Evolutionary conservation across 2,329 filamentous ascomycete species (phyloP), one percentile per base, ranked within the genome.

Genomic region (Aspergillus fijiensis): DNA sequence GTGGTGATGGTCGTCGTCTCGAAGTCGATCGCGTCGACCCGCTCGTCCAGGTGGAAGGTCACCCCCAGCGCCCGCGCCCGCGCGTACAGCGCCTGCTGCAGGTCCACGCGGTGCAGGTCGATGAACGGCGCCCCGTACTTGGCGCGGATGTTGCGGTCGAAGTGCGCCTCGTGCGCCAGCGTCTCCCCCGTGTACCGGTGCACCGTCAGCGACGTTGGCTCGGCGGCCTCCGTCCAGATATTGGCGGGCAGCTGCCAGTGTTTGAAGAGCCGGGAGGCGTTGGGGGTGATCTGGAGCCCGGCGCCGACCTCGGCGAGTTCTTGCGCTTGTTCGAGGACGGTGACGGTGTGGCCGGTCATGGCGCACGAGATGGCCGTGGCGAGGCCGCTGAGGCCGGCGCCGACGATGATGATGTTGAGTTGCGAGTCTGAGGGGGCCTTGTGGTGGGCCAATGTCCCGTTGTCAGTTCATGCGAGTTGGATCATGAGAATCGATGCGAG

Each of bases 61-160:
- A 85, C 83, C 0, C 85, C 85, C 0, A 88, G 74, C 23, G 83
- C 77, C 58, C 74, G 72, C 1, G 85, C 85, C 35, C 81, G 75
- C 4, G 78, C 74, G 19, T 79, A 80, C 2, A 89, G 74, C 0
- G 82, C 79, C 7, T 79, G 75, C 62, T 88, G 85, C 19, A 88
- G 73, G 67, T 89, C 86, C 2, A 84, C 84, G 2, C 87, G 82
- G 69, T 89, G 86, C n/a, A 87, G 70, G 55, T 86, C 83, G 45
- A 82, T 74, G 64, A 87, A 87, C 0, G 85, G 85, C 0, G 84
- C 81, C 12, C 75, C 75, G 64, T 88, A 88, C 61, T 82, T 83
- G 3, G 71, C 69, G 6, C 80, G 78, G 58, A 86, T 85, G 23
- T 83, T 82, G 23, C 76, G 69, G 60, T 83, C 72, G 60, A 86